Conservation (phyloP, 2,329 filamentous ascomycete species). For the Diaporthe citrichinensis region DNA sequence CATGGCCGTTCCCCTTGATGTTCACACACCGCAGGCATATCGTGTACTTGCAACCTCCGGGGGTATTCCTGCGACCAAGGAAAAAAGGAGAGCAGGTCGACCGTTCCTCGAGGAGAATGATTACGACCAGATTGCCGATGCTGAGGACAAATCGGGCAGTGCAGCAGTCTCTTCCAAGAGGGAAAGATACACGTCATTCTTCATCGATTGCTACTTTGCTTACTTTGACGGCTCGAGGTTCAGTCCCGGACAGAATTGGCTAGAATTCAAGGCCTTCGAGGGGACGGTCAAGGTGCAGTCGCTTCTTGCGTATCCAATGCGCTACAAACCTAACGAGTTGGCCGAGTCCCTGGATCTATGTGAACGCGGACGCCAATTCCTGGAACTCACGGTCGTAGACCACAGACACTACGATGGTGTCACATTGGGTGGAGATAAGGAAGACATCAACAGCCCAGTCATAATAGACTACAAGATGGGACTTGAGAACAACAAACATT, state of each 20-base stretch:
- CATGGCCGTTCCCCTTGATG: too few species aligned
- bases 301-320: constrained; percentile 47
- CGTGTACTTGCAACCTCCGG: too few species aligned
- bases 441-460: background rate
- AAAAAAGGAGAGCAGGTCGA: background rate
- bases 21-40: too few species aligned
- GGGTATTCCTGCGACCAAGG: too few species aligned
- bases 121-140: background rate
- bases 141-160: background rate
- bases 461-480: constrained; percentile 32
- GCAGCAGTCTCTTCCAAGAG: background rate
- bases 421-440: background rate
- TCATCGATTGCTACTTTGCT: background rate
- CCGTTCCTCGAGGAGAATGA: too few species aligned
- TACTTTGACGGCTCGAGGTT: background rate
- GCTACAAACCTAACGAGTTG: constrained; percentile 39
- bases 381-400: background rate
- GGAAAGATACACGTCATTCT: background rate
- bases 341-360: background rate
- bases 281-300: constrained; percentile 44
- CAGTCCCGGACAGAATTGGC: constrained; percentile 36
- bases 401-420: background rate
- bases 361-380: background rate
- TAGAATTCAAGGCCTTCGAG: constrained; percentile 48
- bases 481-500: constrained; percentile 23